phyloP scores from a whole-genome alignment of 2,329 filamentous ascomycete species.

The Lecanicillium sp. region DNA sequence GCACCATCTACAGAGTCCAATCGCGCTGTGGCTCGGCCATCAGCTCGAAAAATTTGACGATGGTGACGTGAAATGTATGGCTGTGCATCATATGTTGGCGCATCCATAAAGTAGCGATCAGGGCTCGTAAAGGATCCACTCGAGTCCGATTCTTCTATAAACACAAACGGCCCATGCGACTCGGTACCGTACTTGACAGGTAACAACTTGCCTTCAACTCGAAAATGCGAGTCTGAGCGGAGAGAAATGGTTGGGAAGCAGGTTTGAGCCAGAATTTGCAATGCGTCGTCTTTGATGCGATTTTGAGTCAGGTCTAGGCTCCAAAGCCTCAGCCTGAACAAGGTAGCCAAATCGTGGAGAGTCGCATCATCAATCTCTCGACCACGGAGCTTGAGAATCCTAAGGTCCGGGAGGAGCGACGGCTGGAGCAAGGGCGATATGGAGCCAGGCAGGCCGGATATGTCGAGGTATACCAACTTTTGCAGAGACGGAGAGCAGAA shows the following conservation, averaged over 20 bases:
- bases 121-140: slow-evolving; percentile 37
- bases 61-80: slow-evolving; percentile 13
- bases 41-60: slow-evolving; percentile 22
- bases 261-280: slow-evolving; percentile 21
- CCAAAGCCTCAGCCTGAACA: slow-evolving; percentile 38
- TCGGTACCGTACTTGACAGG: slow-evolving; percentile 19
- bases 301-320: slow-evolving; percentile 48
- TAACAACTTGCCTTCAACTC: slow-evolving; percentile 37
- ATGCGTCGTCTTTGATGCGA: slow-evolving; percentile 35
- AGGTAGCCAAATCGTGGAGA: slow-evolving; percentile 21
- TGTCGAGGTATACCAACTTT: slow-evolving; percentile 42
- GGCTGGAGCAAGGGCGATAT: slow-evolving; percentile 26
- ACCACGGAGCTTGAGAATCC: slow-evolving; percentile 41
- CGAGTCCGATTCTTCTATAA: slow-evolving; percentile 37
- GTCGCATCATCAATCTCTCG: slow-evolving; percentile 36
- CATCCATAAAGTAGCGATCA: slow-evolving; percentile 38
- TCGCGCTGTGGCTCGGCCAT: slow-evolving; percentile 15
- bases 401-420: slow-evolving; percentile 34
- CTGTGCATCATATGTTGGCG: slow-evolving; percentile 30
- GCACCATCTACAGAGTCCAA: slow-evolving; percentile 20
- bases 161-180: slow-evolving; percentile 32
- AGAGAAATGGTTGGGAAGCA: slow-evolving; percentile 25
- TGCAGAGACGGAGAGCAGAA: slow-evolving; percentile 28
- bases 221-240: slow-evolving; percentile 28
- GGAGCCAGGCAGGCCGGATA: slow-evolving; percentile 41